Evolutionary conservation across 2,329 filamentous ascomycete genomes (phyloP), one percentile per base, ranked within the genome.

Genomic region (Aureobasidium sp.): DNA sequence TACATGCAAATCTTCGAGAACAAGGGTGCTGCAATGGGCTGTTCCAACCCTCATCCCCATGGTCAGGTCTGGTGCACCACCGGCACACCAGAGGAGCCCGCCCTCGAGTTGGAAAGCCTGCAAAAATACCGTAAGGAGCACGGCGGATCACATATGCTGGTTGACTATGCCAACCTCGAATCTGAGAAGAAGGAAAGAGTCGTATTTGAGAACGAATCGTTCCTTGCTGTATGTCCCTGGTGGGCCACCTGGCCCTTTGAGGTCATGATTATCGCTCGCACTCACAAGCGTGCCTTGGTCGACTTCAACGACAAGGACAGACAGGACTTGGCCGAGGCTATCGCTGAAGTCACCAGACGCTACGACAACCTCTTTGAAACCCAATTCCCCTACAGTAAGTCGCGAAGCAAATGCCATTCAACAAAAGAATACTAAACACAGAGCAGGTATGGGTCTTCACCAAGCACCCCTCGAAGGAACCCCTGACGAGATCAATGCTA

Each of bases 1-100:
- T 97, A 96, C 77, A 97, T 99, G 92, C 94, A 99, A 73, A 97
- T 99, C 66, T 99, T 99, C 65, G 94, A 99, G 78, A 99, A 99
- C 80, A 99, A 99, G 77, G 94, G 94, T 57, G 86, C 89, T 1
- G 91, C 93, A 11, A 99, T 99, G 94, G 94, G 94, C 57, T 99
- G 94, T 79, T 97, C 93, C 1, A 99, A 99, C 74, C 94, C 94
- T 0, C 94, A 99, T 74, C 94, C 94, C 0, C 94, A 99, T 76
- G 93, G 94, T 63, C 94, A 99, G 74, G 82, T 97, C 65, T 99
- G 94, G 94, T 94, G 91, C 2, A 96, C 92, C 0, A 96, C 90
- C 27, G 88, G 86, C 7, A 78, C 97, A 67, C 94, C 94, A 0
- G 92, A 97, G 72, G 94, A 99, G 75, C 91, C 91, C 0, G 83